Evolutionary conservation across 257 asterid genomes (phyloP).

Genomic region (Solanum dulcamara): DNA sequence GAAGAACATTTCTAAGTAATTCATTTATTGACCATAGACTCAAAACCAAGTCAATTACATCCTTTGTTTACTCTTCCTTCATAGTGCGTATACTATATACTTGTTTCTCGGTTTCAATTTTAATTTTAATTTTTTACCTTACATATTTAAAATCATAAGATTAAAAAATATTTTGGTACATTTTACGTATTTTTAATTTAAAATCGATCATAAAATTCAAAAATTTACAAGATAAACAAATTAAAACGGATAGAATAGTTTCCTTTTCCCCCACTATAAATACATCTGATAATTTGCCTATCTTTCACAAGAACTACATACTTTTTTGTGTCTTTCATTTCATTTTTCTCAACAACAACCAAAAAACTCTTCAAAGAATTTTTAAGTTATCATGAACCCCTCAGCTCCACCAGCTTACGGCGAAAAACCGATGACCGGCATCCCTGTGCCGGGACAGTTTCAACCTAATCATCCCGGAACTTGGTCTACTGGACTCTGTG

Average conservation of each 20-base stretch:
- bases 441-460: not conserved
- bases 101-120: accelerated
- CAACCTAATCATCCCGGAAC: conserved; percentile 1
- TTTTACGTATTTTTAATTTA: not conserved
- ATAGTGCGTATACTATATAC: accelerated
- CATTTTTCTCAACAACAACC: not conserved
- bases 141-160: not conserved
- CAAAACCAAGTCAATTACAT: not conserved
- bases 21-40: not conserved
- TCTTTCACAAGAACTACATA: not conserved
- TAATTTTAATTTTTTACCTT: not conserved
- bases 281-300: not conserved
- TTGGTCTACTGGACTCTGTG: conserved; percentile 41
- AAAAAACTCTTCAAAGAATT: not conserved
- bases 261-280: not conserved
- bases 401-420: not conserved
- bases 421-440: not conserved
- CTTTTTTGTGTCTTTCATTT: not conserved
- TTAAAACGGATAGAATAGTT: not conserved
- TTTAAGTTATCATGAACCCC: not conserved
- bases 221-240: not conserved
- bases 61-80: not conserved
- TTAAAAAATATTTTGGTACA: not conserved
- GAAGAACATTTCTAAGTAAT: not conserved
- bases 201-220: not conserved